phyloP scores from a whole-genome alignment of 257 asterid genomes.

The Scutellaria baicalensis region DNA sequence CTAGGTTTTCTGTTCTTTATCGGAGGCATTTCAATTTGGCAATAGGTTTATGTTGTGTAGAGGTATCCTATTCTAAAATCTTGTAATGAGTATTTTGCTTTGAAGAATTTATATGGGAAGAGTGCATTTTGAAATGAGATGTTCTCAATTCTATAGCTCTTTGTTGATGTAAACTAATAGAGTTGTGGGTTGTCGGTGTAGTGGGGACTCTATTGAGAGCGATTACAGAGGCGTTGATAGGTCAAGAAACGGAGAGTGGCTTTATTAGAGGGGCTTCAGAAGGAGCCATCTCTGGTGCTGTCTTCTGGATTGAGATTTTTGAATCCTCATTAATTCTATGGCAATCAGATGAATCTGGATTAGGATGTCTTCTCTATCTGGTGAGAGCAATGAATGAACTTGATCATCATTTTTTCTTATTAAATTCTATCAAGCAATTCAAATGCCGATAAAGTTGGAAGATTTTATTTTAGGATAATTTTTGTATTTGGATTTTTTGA shows the following conservation, averaged over 20 bases:
- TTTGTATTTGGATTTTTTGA: not conserved
- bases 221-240: conserved; percentile 91
- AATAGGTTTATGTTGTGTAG: not conserved
- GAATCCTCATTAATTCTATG: conserved; percentile 78
- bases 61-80: not conserved
- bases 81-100: not conserved
- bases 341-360: conserved; percentile 94
- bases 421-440: conserved; percentile 1
- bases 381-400: conserved; percentile 33
- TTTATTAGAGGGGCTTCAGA: conserved; percentile 95
- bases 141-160: not conserved
- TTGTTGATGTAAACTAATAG: not conserved
- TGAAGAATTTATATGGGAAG: not conserved
- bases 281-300: conserved; percentile 99
- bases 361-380: conserved; percentile 88
- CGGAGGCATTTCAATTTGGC: not conserved
- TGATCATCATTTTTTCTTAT: not conserved
- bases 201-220: conserved; percentile 96
- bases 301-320: conserved; percentile 94
- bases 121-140: not conserved
- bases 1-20: not conserved
- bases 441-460: conserved; percentile 43
- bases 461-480: not conserved
- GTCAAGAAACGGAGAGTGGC: conserved; percentile 97
- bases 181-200: conserved; percentile 24